Evolutionary conservation across 345 rosid genomes (phyloP).

Genomic region (Eucalyptus albens): DNA sequence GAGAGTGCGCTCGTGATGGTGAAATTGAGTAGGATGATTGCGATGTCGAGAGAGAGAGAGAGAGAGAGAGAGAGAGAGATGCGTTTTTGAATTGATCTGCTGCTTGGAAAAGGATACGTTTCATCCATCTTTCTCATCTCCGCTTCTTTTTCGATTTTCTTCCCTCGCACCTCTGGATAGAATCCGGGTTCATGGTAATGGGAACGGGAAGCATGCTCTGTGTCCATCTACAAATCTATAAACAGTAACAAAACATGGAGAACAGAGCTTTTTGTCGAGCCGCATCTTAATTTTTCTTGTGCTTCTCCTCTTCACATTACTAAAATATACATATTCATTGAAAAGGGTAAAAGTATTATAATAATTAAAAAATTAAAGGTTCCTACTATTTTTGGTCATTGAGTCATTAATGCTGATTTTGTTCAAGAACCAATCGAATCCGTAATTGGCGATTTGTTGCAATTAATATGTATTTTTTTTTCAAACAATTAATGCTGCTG

Average conservation of each 20-base stretch:
- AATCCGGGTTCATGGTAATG: too few species aligned
- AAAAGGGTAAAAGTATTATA: too few species aligned
- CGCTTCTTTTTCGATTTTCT: too few species aligned
- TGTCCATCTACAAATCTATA: accelerated
- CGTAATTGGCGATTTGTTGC: not conserved
- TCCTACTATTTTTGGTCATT: not conserved
- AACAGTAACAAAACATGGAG: not conserved
- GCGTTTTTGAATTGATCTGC: not conserved
- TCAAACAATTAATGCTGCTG: not conserved
- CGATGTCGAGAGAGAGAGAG: not conserved
- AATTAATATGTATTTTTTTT: not conserved
- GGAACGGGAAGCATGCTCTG: too few species aligned
- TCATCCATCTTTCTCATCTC: not conserved
- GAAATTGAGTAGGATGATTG: not conserved
- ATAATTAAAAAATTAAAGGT: not conserved
- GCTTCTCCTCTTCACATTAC: not conserved
- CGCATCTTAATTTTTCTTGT: not conserved
- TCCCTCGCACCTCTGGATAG: too few species aligned
- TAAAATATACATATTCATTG: accelerated
- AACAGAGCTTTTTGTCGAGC: not conserved
- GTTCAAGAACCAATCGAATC: not conserved
- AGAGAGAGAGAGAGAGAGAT: not conserved
- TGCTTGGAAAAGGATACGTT: not conserved
- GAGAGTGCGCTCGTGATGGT: not conserved
- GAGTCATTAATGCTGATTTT: not conserved